Base-by-base conservation (phyloP, 2,329 filamentous ascomycete genomes). In the Blumeria hordei region DNA sequence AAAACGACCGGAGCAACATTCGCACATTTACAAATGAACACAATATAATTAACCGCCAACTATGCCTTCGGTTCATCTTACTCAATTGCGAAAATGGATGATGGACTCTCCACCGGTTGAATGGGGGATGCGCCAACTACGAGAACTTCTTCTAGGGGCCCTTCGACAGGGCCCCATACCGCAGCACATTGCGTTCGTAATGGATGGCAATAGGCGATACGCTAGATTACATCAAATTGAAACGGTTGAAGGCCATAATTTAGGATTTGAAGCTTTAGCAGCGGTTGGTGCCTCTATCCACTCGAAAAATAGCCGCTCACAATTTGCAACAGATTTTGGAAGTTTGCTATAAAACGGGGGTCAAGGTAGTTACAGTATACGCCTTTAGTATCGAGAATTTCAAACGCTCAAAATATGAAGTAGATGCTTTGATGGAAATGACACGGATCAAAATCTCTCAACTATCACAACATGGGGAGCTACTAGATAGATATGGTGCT, bases 331-430 rank as follows among this genome's bases (percentile, higher is more conserved):
- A 85, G 83, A 87, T 96, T 54, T 80, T 98, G 57, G 92, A 98
- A 69, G 85, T 98, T 55, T 96, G 92, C 74, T 98, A 96, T 74
- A 95, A 94, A 67, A 88, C 85, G 57, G 92, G 92, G 55, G 90
- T 98, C 59, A 90, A 92, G 67, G 87, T 94, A 8, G 90, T 98
- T 41, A 96, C 92, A 3, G 88, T 98, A 59, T 98, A 96, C 67
- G 92, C 92, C 14, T 98, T 98, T 70, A 94, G 87, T 65, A 95
- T 98, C 64, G 92, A 98, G 69, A 98, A 98, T 71, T 98, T 94
- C 72, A 94, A 96, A 67, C 81, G 92, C 6, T 90, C 88, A 21
- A 88, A 92, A 68, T 92, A 93, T 68, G 92, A 98, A 68, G 92
- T 98, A 8, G 88, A 95, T 65, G 88, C 87, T 34, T 72, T 98